Percentiles rank a stretch among this genome's conserved stretches.
Evolutionary conservation across 1,139 yeast species (phyloP).

Genomic region (Sugiyamaella paludigena): DNA sequence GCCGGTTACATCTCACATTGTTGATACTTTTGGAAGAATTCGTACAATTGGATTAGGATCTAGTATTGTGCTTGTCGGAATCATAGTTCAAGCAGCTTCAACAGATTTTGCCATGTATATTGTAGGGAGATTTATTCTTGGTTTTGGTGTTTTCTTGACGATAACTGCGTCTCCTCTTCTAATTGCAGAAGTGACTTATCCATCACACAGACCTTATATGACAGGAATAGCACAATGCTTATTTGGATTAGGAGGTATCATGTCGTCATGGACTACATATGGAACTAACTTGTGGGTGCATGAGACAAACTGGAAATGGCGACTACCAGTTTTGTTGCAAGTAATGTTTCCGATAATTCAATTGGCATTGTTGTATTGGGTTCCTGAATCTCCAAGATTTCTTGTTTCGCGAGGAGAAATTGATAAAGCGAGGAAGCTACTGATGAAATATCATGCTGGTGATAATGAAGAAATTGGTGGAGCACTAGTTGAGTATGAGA

Average conservation of each 20-base stretch:
- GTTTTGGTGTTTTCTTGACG: constrained; percentile 27
- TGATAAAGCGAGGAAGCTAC: neutral
- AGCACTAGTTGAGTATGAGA: constrained; percentile 22
- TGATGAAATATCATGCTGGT: constrained; percentile 18
- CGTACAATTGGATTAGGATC: constrained; percentile 44
- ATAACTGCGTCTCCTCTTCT: constrained; percentile 25
- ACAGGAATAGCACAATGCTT: constrained; percentile 43
- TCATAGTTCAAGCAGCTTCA: constrained; percentile 45
- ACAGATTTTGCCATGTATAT: constrained; percentile 44
- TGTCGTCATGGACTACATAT: constrained; percentile 49
- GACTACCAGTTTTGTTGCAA: constrained; percentile 49
- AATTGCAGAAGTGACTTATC: constrained; percentile 25
- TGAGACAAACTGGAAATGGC: constrained; percentile 42
- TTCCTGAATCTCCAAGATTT: constrained; percentile 29
- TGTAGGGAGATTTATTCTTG: constrained; percentile 28
- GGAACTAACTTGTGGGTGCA: constrained; percentile 37
- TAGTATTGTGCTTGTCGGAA: constrained; percentile 44
- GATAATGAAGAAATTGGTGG: constrained; percentile 12
- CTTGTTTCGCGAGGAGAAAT: constrained; percentile 2
- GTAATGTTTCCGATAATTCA: constrained; percentile 45
- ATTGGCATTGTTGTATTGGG: constrained; percentile 51
- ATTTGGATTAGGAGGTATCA: constrained; percentile 47
- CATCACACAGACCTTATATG: constrained; percentile 24
- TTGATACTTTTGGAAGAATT: constrained; percentile 51
- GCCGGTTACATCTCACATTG: constrained; percentile 29